Percentiles rank a stretch among this genome's conserved stretches.
Conservation (phyloP, 306 rosid genomes). For the Medicago lupulina region DNA sequence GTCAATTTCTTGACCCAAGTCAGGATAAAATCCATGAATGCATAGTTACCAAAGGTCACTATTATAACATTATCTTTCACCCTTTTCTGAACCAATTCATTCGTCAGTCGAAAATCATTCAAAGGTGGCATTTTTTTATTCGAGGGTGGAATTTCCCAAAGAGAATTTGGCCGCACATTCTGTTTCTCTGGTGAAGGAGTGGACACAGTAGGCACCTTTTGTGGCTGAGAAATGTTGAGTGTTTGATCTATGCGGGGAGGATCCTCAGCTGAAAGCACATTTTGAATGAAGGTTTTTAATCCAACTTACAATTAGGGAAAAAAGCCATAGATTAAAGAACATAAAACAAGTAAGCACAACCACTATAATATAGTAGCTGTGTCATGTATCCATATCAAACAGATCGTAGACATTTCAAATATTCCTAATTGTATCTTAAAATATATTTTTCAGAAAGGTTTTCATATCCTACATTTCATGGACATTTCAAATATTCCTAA, state of each 20-base stretch:
- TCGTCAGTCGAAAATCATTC: conserved; percentile 65
- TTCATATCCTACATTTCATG: background rate
- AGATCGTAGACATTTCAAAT: background rate
- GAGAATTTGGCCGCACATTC: conserved; percentile 44
- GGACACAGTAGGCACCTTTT: conserved; percentile 36
- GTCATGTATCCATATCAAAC: background rate
- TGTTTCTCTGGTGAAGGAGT: conserved; percentile 40
- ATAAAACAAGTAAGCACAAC: conserved; percentile 21
- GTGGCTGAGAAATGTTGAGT: conserved; percentile 50
- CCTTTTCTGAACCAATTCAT: conserved; percentile 73
- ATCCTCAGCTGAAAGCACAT: conserved; percentile 51
- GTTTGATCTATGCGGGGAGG: conserved; percentile 45
- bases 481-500: conserved; percentile 11
- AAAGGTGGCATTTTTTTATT: conserved; percentile 70
- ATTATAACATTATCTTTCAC: conserved; percentile 81
- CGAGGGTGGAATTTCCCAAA: conserved; percentile 68
- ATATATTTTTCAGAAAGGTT: background rate
- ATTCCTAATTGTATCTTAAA: background rate
- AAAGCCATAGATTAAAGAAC: conserved; percentile 28
- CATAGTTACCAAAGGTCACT: conserved; percentile 91
- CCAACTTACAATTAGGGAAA: conserved; percentile 4
- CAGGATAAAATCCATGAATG: conserved; percentile 90
- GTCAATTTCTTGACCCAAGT: conserved; percentile 89
- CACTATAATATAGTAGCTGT: background rate
- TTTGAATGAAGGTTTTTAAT: conserved; percentile 28